phyloP scores from a whole-genome alignment of 768 basidiomycete genomes.

The Calocybe indica region DNA sequence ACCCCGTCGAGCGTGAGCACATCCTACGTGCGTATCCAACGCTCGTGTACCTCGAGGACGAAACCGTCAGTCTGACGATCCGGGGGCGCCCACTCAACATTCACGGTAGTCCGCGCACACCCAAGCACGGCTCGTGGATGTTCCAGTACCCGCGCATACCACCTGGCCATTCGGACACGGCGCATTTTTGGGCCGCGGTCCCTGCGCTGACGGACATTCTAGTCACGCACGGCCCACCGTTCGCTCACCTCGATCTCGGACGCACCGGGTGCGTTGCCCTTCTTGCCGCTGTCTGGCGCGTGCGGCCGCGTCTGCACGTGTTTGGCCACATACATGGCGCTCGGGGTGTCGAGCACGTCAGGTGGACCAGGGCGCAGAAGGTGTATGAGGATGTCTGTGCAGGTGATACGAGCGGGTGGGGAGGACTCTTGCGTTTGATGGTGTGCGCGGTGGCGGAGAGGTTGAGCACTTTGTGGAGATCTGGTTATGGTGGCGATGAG shows the following conservation, averaged over 20 bases:
- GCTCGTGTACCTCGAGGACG: constrained; percentile 32
- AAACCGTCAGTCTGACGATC: constrained; percentile 19
- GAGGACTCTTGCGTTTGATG: constrained; percentile 10
- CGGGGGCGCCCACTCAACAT: constrained; percentile 22
- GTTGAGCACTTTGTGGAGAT: constrained; percentile 1
- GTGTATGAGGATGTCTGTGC: constrained; percentile 22
- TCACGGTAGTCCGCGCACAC: constrained; percentile 35
- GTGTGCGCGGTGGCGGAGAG: constrained; percentile 8
- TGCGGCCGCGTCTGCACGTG: constrained; percentile 30
- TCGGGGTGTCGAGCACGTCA: constrained; percentile 23
- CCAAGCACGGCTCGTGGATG: constrained; percentile 24
- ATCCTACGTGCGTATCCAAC: constrained; percentile 15
- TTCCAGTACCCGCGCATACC: constrained; percentile 31
- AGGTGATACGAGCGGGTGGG: constrained; percentile 7
- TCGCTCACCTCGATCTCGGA: constrained; percentile 22
- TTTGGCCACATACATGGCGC: constrained; percentile 38
- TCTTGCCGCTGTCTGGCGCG: constrained; percentile 22
- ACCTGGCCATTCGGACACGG: no score
- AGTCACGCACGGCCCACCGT: constrained; percentile 37
- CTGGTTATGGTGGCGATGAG: constrained; percentile 4
- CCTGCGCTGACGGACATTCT: constrained; percentile 30
- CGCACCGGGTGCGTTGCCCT: constrained; percentile 26
- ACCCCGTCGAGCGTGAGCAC: constrained; percentile 6
- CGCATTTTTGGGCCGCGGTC: constrained; percentile 20
- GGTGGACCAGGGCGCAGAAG: constrained; percentile 24